A percentile compares a stretch with the other conserved stretches of the same genome.
These are phyloP conservation scores for Vigna reflexopilosa DNA, from an alignment of 306 rosid genomes.

Conservation along the genomic window DNA sequence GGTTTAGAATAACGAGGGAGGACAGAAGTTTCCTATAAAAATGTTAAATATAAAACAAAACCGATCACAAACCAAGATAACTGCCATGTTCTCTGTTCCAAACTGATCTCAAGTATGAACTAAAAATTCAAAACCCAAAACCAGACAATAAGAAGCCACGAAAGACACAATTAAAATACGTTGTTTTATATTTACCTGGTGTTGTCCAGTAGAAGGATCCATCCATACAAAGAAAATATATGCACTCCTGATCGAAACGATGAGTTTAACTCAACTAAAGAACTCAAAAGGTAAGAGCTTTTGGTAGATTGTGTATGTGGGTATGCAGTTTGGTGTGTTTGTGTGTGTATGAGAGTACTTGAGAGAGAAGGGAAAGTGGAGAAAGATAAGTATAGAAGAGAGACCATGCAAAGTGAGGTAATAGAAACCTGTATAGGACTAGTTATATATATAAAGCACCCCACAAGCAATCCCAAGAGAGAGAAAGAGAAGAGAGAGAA, in stretches of 20 bases:
- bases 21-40: constrained; percentile 7
- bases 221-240: constrained; percentile 56
- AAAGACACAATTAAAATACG: not conserved
- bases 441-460: constrained; percentile 64
- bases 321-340: not conserved
- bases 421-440: constrained; percentile 34
- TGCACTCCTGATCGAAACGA: not conserved
- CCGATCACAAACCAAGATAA: not conserved
- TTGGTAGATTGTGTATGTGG: constrained; percentile 2
- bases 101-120: constrained; percentile 15
- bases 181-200: constrained; percentile 60
- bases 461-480: constrained; percentile 49
- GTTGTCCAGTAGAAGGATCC: constrained; percentile 84
- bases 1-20: not conserved
- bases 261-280: not conserved
- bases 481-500: constrained; percentile 38
- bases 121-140: not conserved
- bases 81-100: not conserved
- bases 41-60: not conserved
- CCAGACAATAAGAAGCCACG: not conserved
- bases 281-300: constrained; percentile 12
- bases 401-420: constrained; percentile 65
- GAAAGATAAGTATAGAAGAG: not conserved
- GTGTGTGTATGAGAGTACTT: not conserved
- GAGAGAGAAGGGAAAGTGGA: constrained; percentile 1